phyloP scores from a whole-genome alignment of 1,284 basidiomycete genomes.

The Pisolithus thermaeus region DNA sequence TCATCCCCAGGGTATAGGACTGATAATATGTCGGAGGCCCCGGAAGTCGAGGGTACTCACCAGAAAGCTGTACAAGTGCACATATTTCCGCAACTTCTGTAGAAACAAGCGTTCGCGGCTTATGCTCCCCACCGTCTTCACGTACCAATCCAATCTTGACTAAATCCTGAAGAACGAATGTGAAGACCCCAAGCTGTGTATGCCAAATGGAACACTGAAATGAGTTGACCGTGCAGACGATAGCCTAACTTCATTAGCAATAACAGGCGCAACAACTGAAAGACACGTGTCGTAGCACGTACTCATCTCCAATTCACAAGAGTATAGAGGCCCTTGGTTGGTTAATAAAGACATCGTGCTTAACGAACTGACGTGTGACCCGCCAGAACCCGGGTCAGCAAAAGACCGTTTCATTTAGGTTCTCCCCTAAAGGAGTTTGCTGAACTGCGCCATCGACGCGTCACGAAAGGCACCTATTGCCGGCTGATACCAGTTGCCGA shows the following conservation, averaged over 20 bases:
- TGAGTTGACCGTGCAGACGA: slow-evolving; percentile 26
- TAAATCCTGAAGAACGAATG: slow-evolving; percentile 59
- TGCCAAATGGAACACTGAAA: slow-evolving; percentile 77
- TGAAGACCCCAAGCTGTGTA: slow-evolving; percentile 76
- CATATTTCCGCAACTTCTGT: slow-evolving; percentile 62
- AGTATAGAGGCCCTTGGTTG: slow-evolving; percentile 57
- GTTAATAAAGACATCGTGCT: slow-evolving; percentile 44
- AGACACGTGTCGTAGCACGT: slow-evolving; percentile 71
- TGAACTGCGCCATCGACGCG: slow-evolving; percentile 74
- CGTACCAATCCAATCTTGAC: slow-evolving; percentile 53
- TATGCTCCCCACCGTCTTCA: slow-evolving; percentile 17
- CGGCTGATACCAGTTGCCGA: slow-evolving; percentile 70
- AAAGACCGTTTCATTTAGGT: too few species aligned
- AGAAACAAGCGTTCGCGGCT: slow-evolving; percentile 28
- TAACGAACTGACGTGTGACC: slow-evolving; percentile 17
- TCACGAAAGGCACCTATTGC: slow-evolving; percentile 76
- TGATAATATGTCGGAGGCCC: slow-evolving; percentile 36
- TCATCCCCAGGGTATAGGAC: slow-evolving; percentile 69
- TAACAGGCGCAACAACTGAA: slow-evolving; percentile 51
- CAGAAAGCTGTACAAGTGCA: slow-evolving; percentile 80
- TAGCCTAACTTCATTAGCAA: slow-evolving; percentile 32
- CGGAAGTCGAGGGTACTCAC: slow-evolving; percentile 36
- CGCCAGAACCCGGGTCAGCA: too few species aligned
- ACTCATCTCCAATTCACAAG: slow-evolving; percentile 72
- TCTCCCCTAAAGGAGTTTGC: slow-evolving; percentile 37